Base-by-base conservation (phyloP, 2,329 filamentous ascomycete genomes). In the Beauveria caledonica region DNA sequence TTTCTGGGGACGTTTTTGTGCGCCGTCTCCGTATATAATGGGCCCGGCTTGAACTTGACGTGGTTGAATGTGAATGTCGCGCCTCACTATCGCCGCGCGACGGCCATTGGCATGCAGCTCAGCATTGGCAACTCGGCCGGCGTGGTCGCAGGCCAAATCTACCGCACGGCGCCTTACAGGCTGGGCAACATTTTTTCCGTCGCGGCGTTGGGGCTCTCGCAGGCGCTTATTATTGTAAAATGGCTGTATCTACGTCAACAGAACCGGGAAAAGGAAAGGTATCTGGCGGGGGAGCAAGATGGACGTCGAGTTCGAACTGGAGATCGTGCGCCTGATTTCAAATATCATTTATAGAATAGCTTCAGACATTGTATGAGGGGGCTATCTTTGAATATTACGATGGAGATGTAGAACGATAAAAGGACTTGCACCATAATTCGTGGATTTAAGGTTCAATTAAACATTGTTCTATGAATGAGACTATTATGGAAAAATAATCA, bases 1-100 rank as follows among this genome's bases (percentile, higher is more conserved):
- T 82, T 78, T 68, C 78, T 81, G 60, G 77, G 74, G 3, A 78
- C 76, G 1, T 82, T 77, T 66, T 68, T 82, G 13, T 76, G 74
- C 51, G 78, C 76, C 2, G 69, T 78, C 7, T 75, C 77, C 1
- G 74, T 78, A 2, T 82, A 81, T 61, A 76, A 73, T 8, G 75
- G 75, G 1, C 73, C 77, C 0, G 81, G 81, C 0, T 63, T 79
- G 17, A 78, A 78, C 64, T 63, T 76, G 53, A 77, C 76, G 6
- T 80, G 77, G 78, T 68, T 79, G 19, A 76, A 75, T 46, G 73
- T 75, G 62, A 80, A 78, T 57, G 68, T 74, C 9, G 77, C 77
- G 21, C 75, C 75, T 3, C 74, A 80, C 61, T 78, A 78, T 63
- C 68, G 74, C 5, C 72, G 78, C 4, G 78, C 78, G 2, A 76